Base-by-base conservation (phyloP, 2,329 filamentous ascomycete species). In the Aaosphaeria arxii region DNA sequence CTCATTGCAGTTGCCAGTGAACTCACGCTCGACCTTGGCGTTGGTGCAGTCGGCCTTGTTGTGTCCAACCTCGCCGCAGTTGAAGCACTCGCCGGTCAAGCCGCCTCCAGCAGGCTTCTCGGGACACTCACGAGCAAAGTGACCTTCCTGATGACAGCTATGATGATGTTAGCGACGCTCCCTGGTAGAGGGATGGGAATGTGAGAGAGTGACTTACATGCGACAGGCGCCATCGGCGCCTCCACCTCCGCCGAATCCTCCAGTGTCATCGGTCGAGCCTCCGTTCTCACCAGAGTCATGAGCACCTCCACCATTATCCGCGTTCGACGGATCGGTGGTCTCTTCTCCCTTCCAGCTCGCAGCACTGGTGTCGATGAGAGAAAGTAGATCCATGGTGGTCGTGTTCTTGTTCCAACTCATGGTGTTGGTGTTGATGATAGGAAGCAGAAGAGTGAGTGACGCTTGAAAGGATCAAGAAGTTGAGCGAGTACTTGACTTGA, bases 1-100 rank as follows among this genome's bases (percentile, higher is more conserved):
- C 9, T 11, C 39, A 11, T 79, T 80, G 71, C 86, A 89, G 7
- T 72, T 78, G 3, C 84, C 81, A 42, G 73, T 75, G 62, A 81
- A 81, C 9, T 71, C 62, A 45, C 73, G 74, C 48, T 76, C 72
- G 45, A 81, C 77, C 29, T 69, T 71, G 11, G 78, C 76, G 47
- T 85, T 83, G 13, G 80, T 58, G 58, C 84, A 87, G 6, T 87
- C 83, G 1, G 76, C 69, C 67, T 84, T 86, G 67, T 74, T 81
- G 73, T 87, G 84, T 11, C 83, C 80, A 31, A 71, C 57, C 56
- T 84, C 67, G 45, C 80, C 79, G 53, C 82, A 86, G 67, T 84
- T 85, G 75, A 71, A 84, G 71, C 82, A 85, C 40, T 72, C 74
- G 24, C 76, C 72, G 11, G 62, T 72, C 60, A 69, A 64, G 13